phyloP scores from a whole-genome alignment of 306 rosid genomes.

The Inga laurina region DNA sequence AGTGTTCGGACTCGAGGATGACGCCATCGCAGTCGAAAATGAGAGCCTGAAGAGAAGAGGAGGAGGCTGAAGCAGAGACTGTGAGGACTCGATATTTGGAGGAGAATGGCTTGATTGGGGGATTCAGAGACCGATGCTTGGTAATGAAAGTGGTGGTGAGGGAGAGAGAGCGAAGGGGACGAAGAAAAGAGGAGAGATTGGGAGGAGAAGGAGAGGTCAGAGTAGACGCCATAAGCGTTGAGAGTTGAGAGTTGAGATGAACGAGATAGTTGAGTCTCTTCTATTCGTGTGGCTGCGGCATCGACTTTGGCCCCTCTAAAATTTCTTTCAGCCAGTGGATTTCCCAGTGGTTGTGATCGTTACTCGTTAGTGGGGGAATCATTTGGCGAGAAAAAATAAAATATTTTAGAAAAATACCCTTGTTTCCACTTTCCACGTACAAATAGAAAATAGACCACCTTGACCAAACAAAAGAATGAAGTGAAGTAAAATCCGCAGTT shows the following conservation, averaged over 20 bases:
- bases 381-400: too few relatives aligned
- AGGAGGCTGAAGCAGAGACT: conserved; percentile 50
- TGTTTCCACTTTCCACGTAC: background rate
- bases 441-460: too few relatives aligned
- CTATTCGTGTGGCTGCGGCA: conserved; percentile 51
- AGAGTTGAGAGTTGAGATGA: background rate
- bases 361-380: background rate
- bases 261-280: conserved; percentile 9
- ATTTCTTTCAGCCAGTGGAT: background rate
- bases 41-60: conserved; percentile 65
- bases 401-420: background rate
- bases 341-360: background rate
- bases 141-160: conserved; percentile 13
- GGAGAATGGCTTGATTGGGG: conserved; percentile 30
- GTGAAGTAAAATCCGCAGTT: too few relatives aligned
- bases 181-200: conserved; percentile 31
- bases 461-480: background rate
- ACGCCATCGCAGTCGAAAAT: conserved; percentile 96
- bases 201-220: conserved; percentile 39
- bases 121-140: conserved; percentile 29
- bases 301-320: background rate
- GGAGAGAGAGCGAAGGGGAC: conserved; percentile 33
- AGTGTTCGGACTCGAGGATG: conserved; percentile 88
- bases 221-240: conserved; percentile 54
- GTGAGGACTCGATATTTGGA: conserved; percentile 41